Conservation (phyloP, 2,329 filamentous ascomycete species). For the Cytospora piceae region DNA sequence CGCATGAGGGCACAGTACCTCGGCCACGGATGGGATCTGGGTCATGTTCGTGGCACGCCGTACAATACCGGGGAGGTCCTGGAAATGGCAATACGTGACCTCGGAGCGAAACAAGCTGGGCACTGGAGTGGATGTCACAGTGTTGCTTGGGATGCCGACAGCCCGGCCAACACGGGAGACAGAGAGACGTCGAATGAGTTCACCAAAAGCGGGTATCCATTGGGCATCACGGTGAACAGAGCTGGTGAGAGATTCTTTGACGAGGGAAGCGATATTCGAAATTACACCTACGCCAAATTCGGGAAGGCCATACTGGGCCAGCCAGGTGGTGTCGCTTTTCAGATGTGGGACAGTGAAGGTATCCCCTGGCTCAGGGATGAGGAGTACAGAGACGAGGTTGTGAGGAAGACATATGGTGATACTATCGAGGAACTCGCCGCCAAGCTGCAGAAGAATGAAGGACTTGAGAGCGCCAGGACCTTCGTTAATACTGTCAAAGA, state of each 20-base stretch:
- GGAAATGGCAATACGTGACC: slow-evolving; percentile 53
- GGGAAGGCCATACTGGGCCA: slow-evolving; percentile 64
- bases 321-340: slow-evolving; percentile 61
- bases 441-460: slow-evolving; percentile 47
- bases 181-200: slow-evolving; percentile 65
- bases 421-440: slow-evolving; percentile 60
- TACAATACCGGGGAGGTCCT: slow-evolving; percentile 66
- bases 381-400: slow-evolving; percentile 64
- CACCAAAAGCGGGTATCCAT: slow-evolving; percentile 70
- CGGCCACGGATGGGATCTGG: slow-evolving; percentile 65
- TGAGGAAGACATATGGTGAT: slow-evolving; percentile 54
- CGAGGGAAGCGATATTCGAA: slow-evolving; percentile 66
- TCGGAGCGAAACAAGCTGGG: slow-evolving; percentile 56
- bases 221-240: slow-evolving; percentile 67
- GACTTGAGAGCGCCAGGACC: slow-evolving; percentile 47
- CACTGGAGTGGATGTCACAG: slow-evolving; percentile 69
- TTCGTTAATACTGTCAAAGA: slow-evolving; percentile 58
- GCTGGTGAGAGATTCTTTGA: slow-evolving; percentile 66
- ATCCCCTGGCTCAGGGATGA: slow-evolving; percentile 59
- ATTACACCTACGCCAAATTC: slow-evolving; percentile 71
- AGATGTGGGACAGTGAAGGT: slow-evolving; percentile 63
- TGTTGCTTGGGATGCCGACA: slow-evolving; percentile 67
- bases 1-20: slow-evolving; percentile 56
- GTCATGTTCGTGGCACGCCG: slow-evolving; percentile 64
- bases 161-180: slow-evolving; percentile 58